These are phyloP conservation scores for Pythium utonaiense DNA, from an alignment of 352 stramenopile genomes.

Conservation along the genomic window DNA sequence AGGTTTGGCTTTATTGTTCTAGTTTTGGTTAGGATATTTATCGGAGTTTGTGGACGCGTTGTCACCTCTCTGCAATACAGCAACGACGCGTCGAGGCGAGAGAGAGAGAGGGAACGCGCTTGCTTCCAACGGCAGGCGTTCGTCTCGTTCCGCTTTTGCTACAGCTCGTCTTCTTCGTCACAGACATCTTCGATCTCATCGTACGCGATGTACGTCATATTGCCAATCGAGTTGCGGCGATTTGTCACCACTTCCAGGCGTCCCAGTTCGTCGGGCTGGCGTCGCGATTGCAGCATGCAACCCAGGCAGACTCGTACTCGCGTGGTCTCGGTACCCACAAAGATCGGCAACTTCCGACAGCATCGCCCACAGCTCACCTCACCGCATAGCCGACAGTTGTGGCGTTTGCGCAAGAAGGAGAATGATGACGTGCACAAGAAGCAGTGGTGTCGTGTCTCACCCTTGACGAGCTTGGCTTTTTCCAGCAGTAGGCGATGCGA, in stretches of 20 bases:
- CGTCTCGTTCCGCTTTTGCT: constrained; percentile 1
- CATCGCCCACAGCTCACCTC: constrained; percentile 68
- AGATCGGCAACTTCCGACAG: constrained; percentile 65
- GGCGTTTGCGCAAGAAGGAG: constrained; percentile 71
- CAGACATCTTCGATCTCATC: constrained; percentile 36
- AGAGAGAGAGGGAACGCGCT: too few relatives aligned
- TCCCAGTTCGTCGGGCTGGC: constrained; percentile 50
- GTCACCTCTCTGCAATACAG: constrained; percentile 9
- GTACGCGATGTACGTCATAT: constrained; percentile 66
- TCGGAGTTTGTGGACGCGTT: background rate
- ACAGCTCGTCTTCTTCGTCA: constrained; percentile 6
- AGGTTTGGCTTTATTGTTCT: constrained; percentile 8
- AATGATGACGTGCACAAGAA: constrained; percentile 65
- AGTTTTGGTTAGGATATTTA: constrained; percentile 13
- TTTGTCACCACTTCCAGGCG: constrained; percentile 29
- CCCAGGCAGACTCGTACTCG: constrained; percentile 73
- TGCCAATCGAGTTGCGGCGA: constrained; percentile 57
- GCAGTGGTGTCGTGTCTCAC: constrained; percentile 49
- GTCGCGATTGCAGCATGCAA: constrained; percentile 70
- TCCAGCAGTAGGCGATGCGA: constrained; percentile 49
- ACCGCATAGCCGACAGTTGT: constrained; percentile 73
- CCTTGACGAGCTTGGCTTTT: constrained; percentile 35
- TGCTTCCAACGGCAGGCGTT: constrained; percentile 12
- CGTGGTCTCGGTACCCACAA: constrained; percentile 53
- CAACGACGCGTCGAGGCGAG: background rate